Evolutionary conservation across 1,284 basidiomycete species (phyloP).

Genomic region (Chalciporus piperatoides): DNA sequence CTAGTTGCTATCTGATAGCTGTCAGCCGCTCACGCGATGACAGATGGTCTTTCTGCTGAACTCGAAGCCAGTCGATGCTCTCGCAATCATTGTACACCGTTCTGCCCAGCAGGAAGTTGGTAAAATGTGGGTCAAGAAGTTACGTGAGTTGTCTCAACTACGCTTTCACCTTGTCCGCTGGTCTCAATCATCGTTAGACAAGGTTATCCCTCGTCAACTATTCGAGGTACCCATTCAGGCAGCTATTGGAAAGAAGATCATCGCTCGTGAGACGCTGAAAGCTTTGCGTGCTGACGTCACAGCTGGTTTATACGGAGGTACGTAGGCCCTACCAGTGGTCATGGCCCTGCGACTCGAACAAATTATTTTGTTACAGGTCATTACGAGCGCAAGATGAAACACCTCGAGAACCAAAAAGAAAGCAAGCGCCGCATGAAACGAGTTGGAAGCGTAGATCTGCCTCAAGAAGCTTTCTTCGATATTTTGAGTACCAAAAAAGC

Average conservation of each 20-base stretch:
- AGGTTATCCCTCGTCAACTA: constrained; percentile 88
- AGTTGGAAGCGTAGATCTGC: constrained; percentile 83
- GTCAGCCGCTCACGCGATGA: constrained; percentile 4
- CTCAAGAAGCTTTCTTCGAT: constrained; percentile 89
- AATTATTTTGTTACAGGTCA: constrained; percentile 48
- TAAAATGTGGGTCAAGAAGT: constrained; percentile 82
- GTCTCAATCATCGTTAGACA: constrained; percentile 46
- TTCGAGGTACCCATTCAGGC: constrained; percentile 95
- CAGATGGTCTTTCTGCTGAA: constrained; percentile 89
- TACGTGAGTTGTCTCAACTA: constrained; percentile 53
- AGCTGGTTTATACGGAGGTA: constrained; percentile 89
- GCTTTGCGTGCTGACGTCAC: constrained; percentile 94
- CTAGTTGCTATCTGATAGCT: not conserved
- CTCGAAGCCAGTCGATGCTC: constrained; percentile 82
- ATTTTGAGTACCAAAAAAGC: constrained; percentile 62
- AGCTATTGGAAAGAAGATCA: constrained; percentile 79
- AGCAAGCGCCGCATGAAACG: constrained; percentile 84
- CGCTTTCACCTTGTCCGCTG: not conserved
- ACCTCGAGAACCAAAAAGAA: constrained; percentile 90
- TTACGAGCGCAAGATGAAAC: constrained; percentile 90
- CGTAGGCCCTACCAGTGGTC: constrained; percentile 14
- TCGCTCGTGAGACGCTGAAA: constrained; percentile 86
- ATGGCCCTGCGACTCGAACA: not conserved
- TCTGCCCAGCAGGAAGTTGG: constrained; percentile 71
- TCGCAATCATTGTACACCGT: constrained; percentile 86